phyloP scores from a whole-genome alignment of 768 basidiomycete species.

The Tricholoma matsutake region DNA sequence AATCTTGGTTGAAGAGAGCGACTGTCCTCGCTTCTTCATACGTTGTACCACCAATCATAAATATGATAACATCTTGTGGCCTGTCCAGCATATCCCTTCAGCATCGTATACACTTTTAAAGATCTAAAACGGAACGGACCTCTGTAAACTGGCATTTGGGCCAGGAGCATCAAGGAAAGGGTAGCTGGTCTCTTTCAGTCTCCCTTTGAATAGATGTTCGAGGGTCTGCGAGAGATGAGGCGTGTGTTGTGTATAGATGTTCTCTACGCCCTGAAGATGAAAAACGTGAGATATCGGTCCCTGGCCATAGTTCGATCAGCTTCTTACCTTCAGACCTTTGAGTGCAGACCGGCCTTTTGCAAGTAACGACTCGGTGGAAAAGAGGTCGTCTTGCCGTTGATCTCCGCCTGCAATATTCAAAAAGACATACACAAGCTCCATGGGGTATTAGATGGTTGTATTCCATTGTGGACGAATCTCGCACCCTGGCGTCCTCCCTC shows the following conservation, averaged over 20 bases:
- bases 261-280: conserved; percentile 84
- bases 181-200: conserved; percentile 83
- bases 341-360: conserved; percentile 92
- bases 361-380: conserved; percentile 91
- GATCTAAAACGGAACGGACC: conserved; percentile 37
- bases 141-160: conserved; percentile 65
- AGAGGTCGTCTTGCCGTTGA: conserved; percentile 95
- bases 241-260: conserved; percentile 96
- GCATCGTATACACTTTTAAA: not conserved
- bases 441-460: conserved; percentile 9
- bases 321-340: conserved; percentile 84
- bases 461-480: conserved; percentile 17
- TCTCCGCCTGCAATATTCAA: conserved; percentile 93
- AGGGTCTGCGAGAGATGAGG: conserved; percentile 92
- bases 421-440: conserved; percentile 86
- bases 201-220: conserved; percentile 83
- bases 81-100: conserved; percentile 36
- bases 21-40: conserved; percentile 92
- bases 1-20: conserved; percentile 83
- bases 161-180: conserved; percentile 77
- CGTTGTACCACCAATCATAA: conserved; percentile 95
- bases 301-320: not conserved
- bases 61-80: conserved; percentile 94
- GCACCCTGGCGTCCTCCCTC: conserved; percentile 71
- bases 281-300: not conserved